Evolutionary conservation across 176 grass and related monocot genomes (phyloP).

Genomic region (Oryza coarctata): DNA sequence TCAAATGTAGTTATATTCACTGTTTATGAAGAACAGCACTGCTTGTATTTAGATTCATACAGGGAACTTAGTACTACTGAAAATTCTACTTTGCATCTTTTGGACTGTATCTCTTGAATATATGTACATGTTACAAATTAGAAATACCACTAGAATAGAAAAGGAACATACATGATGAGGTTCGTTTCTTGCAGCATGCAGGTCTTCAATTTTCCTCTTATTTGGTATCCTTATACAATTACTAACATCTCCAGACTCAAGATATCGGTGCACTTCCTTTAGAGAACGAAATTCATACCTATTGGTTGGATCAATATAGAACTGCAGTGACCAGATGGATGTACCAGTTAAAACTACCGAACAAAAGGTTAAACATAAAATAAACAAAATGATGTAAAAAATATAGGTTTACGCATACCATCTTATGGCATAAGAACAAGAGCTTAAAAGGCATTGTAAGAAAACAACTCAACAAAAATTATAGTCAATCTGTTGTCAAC

Average conservation of each 20-base stretch:
- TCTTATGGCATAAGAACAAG: not conserved
- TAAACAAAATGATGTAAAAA: conserved; percentile 26
- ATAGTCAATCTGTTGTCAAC: not conserved
- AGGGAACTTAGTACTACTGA: not conserved
- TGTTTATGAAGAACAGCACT: not conserved
- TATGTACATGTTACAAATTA: not conserved
- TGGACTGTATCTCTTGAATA: not conserved
- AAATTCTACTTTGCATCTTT: not conserved
- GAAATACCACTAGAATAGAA: conserved; percentile 2
- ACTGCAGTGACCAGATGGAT: conserved; percentile 47
- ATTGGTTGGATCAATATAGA: conserved; percentile 68
- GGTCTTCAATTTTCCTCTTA: conserved; percentile 53
- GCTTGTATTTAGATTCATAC: not conserved
- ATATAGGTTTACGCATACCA: not conserved
- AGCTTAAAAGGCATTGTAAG: conserved; percentile 4
- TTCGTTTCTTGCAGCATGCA: conserved; percentile 23
- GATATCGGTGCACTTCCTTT: conserved; percentile 52
- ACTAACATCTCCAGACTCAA: conserved; percentile 48
- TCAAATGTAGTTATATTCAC: not conserved
- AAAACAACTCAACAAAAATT: conserved; percentile 20
- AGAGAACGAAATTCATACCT: conserved; percentile 62
- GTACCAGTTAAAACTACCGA: conserved; percentile 10
- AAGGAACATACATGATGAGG: conserved; percentile 48
- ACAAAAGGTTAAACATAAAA: conserved; percentile 20
- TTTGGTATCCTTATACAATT: conserved; percentile 30